Percentiles rank a stretch among this genome's conserved stretches.
Evolutionary conservation across 2,329 filamentous ascomycete genomes (phyloP).

Genomic region (Neoarthrinium moseri): DNA sequence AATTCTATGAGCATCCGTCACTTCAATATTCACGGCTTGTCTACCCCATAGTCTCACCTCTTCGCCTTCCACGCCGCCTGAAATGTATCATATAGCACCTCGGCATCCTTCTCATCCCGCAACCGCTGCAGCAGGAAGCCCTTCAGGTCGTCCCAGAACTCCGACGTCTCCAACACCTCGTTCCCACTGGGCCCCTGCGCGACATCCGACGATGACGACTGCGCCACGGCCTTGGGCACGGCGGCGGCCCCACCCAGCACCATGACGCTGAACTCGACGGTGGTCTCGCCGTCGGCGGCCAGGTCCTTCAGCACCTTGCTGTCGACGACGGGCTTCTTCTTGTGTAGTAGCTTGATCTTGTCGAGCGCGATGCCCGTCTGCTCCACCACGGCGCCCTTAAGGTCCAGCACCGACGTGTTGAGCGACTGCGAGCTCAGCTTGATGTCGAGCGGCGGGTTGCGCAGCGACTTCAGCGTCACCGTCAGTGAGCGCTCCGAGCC

Average conservation of each 20-base stretch:
- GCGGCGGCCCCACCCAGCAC: conserved; percentile 69
- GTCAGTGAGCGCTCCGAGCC: conserved; percentile 52
- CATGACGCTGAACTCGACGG: conserved; percentile 82
- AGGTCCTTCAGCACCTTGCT: conserved; percentile 76
- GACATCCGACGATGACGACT: conserved; percentile 37
- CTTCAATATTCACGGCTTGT: conserved; percentile 7
- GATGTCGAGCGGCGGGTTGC: conserved; percentile 70
- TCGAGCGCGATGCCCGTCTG: conserved; percentile 64
- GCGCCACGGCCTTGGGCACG: conserved; percentile 38
- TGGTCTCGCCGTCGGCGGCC: conserved; percentile 48
- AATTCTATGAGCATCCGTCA: no score
- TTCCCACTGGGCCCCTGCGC: conserved; percentile 55
- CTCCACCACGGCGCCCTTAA: conserved; percentile 69
- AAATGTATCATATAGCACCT: conserved; percentile 66
- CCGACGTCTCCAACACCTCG: conserved; percentile 64
- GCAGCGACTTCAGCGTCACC: conserved; percentile 71
- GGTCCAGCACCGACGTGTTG: conserved; percentile 73
- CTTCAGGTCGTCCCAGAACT: conserved; percentile 85
- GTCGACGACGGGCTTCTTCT: conserved; percentile 82
- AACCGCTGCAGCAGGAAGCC: conserved; percentile 78
- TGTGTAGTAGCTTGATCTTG: conserved; percentile 82
- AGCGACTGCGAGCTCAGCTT: conserved; percentile 61
- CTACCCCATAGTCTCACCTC: conserved; percentile 27
- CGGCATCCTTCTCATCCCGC: conserved; percentile 66
- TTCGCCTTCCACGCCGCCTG: conserved; percentile 65